Conservation (phyloP, 352 stramenopile genomes). For the Phytophthora pseudosyringae region DNA sequence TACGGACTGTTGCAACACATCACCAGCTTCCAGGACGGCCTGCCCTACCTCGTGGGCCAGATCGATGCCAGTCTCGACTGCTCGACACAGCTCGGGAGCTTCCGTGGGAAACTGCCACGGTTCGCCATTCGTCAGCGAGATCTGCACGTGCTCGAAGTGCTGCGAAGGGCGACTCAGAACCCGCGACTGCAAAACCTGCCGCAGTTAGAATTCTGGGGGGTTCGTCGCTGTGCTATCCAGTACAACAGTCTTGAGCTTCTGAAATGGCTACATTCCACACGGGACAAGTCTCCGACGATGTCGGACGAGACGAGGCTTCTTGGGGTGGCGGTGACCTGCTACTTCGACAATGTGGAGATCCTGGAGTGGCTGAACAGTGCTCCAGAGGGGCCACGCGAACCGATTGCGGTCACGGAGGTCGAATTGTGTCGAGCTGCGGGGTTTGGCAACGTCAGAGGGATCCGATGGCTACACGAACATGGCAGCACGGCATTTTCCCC, state of each 20-base stretch:
- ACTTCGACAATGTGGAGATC: constrained; percentile 39
- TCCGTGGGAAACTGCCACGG: constrained; percentile 33
- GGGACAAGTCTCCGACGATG: constrained; percentile 26
- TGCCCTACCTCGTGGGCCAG: constrained; percentile 33
- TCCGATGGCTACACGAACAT: constrained; percentile 36
- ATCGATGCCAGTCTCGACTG: constrained; percentile 28
- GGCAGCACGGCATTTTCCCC: constrained; percentile 19
- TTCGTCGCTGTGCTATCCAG: constrained; percentile 34
- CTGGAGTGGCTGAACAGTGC: constrained; percentile 32
- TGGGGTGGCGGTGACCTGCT: constrained; percentile 28
- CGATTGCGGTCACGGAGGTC: constrained; percentile 17
- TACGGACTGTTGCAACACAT: constrained; percentile 29
- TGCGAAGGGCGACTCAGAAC: constrained; percentile 15
- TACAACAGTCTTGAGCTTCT: constrained; percentile 36
- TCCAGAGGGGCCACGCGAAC: constrained; percentile 20
- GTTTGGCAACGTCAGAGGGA: constrained; percentile 29
- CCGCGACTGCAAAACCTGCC: constrained; percentile 12
- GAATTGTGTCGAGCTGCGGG: constrained; percentile 37
- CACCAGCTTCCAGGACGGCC: constrained; percentile 28
- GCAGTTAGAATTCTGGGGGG: constrained; percentile 34
- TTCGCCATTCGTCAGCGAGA: constrained; percentile 36
- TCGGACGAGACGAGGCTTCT: constrained; percentile 21
- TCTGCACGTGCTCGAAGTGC: constrained; percentile 25
- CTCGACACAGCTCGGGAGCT: constrained; percentile 21
- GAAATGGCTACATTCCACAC: constrained; percentile 36